Conservation (phyloP, 1,284 basidiomycete species). For the Trichosporon sp. region DNA sequence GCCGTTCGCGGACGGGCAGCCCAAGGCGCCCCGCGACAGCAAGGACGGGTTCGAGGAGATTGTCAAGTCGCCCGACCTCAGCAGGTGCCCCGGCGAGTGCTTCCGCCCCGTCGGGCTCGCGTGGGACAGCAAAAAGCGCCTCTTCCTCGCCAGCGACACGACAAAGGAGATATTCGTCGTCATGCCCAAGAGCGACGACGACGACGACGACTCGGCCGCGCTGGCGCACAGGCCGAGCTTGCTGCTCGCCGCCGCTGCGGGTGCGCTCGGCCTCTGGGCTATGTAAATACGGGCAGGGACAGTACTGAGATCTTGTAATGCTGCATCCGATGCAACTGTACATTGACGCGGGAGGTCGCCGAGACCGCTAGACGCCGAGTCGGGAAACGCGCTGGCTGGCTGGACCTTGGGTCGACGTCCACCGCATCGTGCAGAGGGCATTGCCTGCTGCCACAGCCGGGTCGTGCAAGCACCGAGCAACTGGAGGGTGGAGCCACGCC, state of each 20-base stretch:
- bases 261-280: not conserved
- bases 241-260: not conserved
- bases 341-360: not conserved
- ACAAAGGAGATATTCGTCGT: conserved; percentile 17
- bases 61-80: conserved; percentile 7
- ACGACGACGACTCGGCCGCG: not conserved
- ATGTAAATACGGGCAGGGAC: not conserved
- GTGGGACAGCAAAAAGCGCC: conserved; percentile 7
- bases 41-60: conserved; percentile 4
- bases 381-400: not conserved
- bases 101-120: conserved; percentile 19
- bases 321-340: not conserved
- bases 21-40: not conserved
- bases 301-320: no score
- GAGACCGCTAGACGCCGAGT: not conserved
- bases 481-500: no score
- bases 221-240: not conserved
- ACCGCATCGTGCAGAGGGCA: no score
- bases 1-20: conserved; percentile 6
- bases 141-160: conserved; percentile 15
- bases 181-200: not conserved
- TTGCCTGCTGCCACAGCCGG: no score
- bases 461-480: no score
- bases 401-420: no score
- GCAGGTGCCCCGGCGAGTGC: conserved; percentile 9